Conservation (phyloP, 768 basidiomycete genomes). For the Trametes sanguinea region DNA sequence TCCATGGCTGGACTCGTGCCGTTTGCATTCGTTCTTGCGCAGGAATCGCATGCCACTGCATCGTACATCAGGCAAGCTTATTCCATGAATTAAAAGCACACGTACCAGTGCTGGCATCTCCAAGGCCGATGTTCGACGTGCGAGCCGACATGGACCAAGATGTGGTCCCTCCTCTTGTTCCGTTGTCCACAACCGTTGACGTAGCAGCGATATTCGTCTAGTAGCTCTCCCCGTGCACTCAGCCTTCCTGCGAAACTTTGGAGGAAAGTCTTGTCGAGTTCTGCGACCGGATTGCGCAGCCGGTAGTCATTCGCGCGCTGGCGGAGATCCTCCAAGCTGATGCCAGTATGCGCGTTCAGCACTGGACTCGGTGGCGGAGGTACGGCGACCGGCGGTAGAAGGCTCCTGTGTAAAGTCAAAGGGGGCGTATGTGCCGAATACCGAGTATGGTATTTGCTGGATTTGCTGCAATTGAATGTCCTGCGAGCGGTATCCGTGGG, state of each 20-base stretch:
- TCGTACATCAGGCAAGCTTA: not conserved
- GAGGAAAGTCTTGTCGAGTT: conserved; percentile 68
- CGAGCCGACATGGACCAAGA: conserved; percentile 71
- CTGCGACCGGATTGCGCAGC: conserved; percentile 51
- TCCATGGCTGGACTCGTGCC: conserved; percentile 68
- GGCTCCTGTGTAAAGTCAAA: not conserved
- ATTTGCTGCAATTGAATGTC: conserved; percentile 4
- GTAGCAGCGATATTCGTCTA: conserved; percentile 69
- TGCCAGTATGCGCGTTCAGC: conserved; percentile 64
- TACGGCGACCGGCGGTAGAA: not conserved
- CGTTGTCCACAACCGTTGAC: conserved; percentile 63
- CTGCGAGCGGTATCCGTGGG: conserved; percentile 1
- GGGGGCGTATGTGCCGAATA: not conserved
- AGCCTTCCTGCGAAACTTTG: conserved; percentile 69
- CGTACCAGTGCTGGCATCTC: conserved; percentile 65
- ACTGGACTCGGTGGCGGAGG: conserved; percentile 42
- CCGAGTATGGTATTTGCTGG: conserved; percentile 1
- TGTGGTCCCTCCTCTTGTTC: conserved; percentile 76
- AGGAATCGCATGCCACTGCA: conserved; percentile 61
- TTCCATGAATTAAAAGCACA: conserved; percentile 12
- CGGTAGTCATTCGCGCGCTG: conserved; percentile 57
- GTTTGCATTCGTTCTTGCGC: conserved; percentile 77
- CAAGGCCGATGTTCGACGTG: conserved; percentile 72
- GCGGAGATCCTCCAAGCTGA: conserved; percentile 54
- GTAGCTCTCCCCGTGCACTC: conserved; percentile 54